phyloP scores from a whole-genome alignment of 805 yeast species.

The Sungouiozyma ichnusensis region DNA sequence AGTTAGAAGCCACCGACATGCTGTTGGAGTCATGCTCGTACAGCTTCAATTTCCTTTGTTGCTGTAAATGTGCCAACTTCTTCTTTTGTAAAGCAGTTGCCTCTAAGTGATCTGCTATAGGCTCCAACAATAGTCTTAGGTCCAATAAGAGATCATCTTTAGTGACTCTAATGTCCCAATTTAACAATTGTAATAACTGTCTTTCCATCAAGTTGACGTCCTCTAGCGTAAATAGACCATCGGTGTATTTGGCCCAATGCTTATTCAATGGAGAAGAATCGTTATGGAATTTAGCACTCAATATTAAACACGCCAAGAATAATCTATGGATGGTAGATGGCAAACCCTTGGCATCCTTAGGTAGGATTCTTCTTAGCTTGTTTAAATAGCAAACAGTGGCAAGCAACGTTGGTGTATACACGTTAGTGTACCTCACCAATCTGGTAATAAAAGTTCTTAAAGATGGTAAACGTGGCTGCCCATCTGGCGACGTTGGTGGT shows the following conservation, averaged over 20 bases:
- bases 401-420: constrained; percentile 71
- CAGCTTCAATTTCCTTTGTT: constrained; percentile 2
- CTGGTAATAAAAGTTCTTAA: constrained; percentile 64
- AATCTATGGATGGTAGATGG: constrained; percentile 76
- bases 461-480: constrained; percentile 38
- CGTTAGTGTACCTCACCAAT: constrained; percentile 64
- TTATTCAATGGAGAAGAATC: constrained; percentile 69
- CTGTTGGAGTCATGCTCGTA: constrained; percentile 16
- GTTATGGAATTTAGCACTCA: constrained; percentile 65
- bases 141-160: constrained; percentile 58
- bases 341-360: constrained; percentile 62
- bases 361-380: constrained; percentile 48
- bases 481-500: constrained; percentile 25
- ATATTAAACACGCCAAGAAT: constrained; percentile 60
- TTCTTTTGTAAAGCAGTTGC: constrained; percentile 20
- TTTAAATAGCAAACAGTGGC: constrained; percentile 61
- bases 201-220: constrained; percentile 77
- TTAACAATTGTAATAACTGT: constrained; percentile 54
- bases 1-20: constrained; percentile 9
- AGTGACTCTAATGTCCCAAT: constrained; percentile 62
- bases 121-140: constrained; percentile 61
- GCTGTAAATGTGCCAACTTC: constrained; percentile 5
- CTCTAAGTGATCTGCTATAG: constrained; percentile 47
- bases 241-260: constrained; percentile 75
- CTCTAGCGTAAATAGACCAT: constrained; percentile 54